Percentiles rank a stretch among this genome's conserved stretches.
phyloP scores from a whole-genome alignment of 2,329 filamentous ascomycete genomes.

The Alternaria gaisen region DNA sequence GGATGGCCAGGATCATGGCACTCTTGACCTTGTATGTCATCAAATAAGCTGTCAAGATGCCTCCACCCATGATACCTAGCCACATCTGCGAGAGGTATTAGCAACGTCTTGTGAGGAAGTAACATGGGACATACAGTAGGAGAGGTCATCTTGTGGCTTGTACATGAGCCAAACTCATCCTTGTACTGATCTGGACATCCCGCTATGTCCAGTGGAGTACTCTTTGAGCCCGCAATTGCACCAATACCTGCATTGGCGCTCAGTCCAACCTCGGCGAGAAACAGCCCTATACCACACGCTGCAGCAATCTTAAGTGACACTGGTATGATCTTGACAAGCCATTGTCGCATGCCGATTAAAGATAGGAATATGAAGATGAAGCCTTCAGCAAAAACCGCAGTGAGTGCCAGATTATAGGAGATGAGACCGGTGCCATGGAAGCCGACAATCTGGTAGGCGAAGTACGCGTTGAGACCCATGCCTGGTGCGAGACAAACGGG shows the following conservation, averaged over 20 bases:
- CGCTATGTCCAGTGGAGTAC: conserved; percentile 76
- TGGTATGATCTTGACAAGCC: conserved; percentile 84
- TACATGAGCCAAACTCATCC: conserved; percentile 65
- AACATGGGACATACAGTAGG: conserved; percentile 61
- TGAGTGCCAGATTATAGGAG: conserved; percentile 78
- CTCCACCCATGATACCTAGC: conserved; percentile 87
- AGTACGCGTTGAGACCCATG: conserved; percentile 79
- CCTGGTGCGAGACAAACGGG: conserved; percentile 53
- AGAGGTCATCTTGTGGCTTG: conserved; percentile 78
- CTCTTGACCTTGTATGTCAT: conserved; percentile 89
- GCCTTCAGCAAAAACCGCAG: conserved; percentile 87
- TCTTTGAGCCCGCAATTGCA: conserved; percentile 70
- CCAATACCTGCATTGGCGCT: conserved; percentile 86
- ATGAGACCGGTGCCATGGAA: conserved; percentile 76
- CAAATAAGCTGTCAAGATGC: conserved; percentile 79
- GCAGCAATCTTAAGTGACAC: conserved; percentile 86
- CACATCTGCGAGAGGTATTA: conserved; percentile 65
- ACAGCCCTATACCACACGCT: conserved; percentile 85
- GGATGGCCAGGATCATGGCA: conserved; percentile 82
- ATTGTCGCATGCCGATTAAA: conserved; percentile 82
- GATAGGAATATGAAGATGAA: conserved; percentile 85
- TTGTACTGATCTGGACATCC: conserved; percentile 71
- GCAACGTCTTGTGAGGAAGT: conserved; percentile 11
- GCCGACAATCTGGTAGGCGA: conserved; percentile 83
- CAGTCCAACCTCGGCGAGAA: conserved; percentile 76